Evolutionary conservation across 371 early-diverging fungal species (phyloP), one percentile per base, ranked within the genome.

Genomic region (Mortierella sp.): DNA sequence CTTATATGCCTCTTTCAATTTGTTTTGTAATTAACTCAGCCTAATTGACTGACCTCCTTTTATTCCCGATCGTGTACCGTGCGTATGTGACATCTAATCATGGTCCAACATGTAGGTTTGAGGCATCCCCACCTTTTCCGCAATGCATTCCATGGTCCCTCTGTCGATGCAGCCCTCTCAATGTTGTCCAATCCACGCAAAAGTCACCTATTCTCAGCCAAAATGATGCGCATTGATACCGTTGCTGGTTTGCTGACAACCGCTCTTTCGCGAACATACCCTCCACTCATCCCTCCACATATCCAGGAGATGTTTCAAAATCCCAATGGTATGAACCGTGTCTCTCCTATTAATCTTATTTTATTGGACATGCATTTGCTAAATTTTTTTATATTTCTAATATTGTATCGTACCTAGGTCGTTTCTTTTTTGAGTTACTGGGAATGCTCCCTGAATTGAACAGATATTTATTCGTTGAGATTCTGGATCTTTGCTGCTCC

Each of bases 151-250:
- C 74, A 79, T 70, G 63, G 37, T 9, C 74, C 74, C 19, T 73
- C 79, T 3, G 79, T 79, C 51, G 79, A 79, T 60, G 69, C 79
- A 22, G 69, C 65, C 1, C 62, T 79, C n/a, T 47, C 69, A 42
- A 66, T 64, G 74, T 45, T 79, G 22, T 74, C 74, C 19, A 66
- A 79, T 47, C 79, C 79, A 1, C 55, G 55, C n/a, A 73, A 73
- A 59, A 47, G 37, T 3, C 69, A 74, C 32, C 64, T 79, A 2
- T 79, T 73, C 61, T 79, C 79, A 5, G 79, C 66, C 56, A 79
- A 79, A 64, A 79, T 79, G 79, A 79, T 79, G 79, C 79, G 79
- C 51, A 79, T 79, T 56, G 79, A 79, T 45, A 79, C 79, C 10
- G 74, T 79, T 17, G 79, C 79, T 2, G 79, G 79, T 0, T 61